These are phyloP conservation scores for Globisporangium iwayamae DNA, from an alignment of 352 stramenopile genomes.

Conservation along the genomic window DNA sequence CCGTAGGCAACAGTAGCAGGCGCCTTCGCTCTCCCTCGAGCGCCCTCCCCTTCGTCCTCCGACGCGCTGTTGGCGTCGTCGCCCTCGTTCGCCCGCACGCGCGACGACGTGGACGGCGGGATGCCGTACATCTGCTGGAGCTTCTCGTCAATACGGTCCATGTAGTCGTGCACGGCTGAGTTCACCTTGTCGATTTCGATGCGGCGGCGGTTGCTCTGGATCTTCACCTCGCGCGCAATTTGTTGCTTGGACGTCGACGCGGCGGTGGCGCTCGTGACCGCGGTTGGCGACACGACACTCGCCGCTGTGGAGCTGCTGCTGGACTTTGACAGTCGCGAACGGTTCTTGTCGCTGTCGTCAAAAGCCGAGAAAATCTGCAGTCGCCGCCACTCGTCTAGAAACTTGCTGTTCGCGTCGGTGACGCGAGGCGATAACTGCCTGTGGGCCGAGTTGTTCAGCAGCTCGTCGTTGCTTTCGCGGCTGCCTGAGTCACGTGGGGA, in stretches of 20 bases:
- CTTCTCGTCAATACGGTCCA: conserved; percentile 80
- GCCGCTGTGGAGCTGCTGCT: neutral
- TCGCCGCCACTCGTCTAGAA: conserved; percentile 14
- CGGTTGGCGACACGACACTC: neutral
- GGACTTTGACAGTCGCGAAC: neutral
- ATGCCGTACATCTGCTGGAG: conserved; percentile 79
- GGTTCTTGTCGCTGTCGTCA: conserved; percentile 1
- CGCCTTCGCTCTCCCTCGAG: neutral
- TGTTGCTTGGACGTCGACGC: conserved; percentile 7
- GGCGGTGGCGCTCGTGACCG: neutral
- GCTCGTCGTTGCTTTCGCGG: neutral
- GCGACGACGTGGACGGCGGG: conserved; percentile 29
- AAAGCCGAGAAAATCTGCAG: conserved; percentile 14
- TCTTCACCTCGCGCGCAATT: conserved; percentile 8
- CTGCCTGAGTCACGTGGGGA: neutral
- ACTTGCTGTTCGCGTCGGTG: conserved; percentile 13
- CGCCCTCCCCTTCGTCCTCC: neutral
- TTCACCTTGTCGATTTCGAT: conserved; percentile 74
- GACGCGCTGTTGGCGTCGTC: neutral
- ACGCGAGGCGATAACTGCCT: neutral
- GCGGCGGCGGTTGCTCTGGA: conserved; percentile 24
- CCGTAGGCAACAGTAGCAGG: neutral
- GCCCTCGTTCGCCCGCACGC: neutral
- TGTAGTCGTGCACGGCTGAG: conserved; percentile 69
- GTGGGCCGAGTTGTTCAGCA: neutral